These are phyloP conservation scores for Trichoderma oligosporum DNA, from an alignment of 2,329 filamentous ascomycete species.

Conservation along the genomic window DNA sequence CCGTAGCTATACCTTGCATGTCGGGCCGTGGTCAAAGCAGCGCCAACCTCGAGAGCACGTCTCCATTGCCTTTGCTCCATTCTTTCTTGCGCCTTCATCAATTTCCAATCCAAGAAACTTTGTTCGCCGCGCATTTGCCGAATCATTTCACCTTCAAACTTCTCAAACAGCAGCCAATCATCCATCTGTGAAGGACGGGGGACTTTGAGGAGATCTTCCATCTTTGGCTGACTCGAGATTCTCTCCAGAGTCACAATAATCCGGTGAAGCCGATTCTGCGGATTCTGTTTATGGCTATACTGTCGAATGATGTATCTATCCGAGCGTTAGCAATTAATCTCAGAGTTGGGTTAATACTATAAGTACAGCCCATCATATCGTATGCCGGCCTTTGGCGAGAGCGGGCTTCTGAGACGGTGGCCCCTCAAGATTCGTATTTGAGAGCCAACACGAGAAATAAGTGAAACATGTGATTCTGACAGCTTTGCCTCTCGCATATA, in stretches of 20 bases:
- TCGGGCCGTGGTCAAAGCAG: slow-evolving; percentile 24
- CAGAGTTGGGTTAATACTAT: neutral
- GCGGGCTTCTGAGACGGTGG: slow-evolving; percentile 46
- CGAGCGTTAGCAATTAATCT: neutral
- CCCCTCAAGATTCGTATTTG: slow-evolving; percentile 52
- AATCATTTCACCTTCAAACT: slow-evolving; percentile 42
- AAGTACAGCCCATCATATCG: slow-evolving; percentile 57
- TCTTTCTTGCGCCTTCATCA: slow-evolving; percentile 31
- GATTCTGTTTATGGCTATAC: slow-evolving; percentile 44
- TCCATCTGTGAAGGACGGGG: slow-evolving; percentile 54
- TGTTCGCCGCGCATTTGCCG: slow-evolving; percentile 38
- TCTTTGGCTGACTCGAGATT: slow-evolving; percentile 38
- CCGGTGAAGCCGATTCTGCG: slow-evolving; percentile 39
- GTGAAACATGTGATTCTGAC: slow-evolving; percentile 45
- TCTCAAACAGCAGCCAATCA: slow-evolving; percentile 52
- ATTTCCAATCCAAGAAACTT: slow-evolving; percentile 41
- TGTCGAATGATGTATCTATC: slow-evolving; percentile 47
- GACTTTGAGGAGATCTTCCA: slow-evolving; percentile 42
- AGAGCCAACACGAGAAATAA: slow-evolving; percentile 48
- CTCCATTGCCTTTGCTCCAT: slow-evolving; percentile 29
- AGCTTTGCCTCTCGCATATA: slow-evolving; percentile 45
- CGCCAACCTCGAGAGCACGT: slow-evolving; percentile 27
- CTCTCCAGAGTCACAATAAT: slow-evolving; percentile 47
- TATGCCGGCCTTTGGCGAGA: slow-evolving; percentile 50
- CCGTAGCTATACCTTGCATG: slow-evolving; percentile 13